Conservation (phyloP, 345 rosid species). For the Combretum micranthum region DNA sequence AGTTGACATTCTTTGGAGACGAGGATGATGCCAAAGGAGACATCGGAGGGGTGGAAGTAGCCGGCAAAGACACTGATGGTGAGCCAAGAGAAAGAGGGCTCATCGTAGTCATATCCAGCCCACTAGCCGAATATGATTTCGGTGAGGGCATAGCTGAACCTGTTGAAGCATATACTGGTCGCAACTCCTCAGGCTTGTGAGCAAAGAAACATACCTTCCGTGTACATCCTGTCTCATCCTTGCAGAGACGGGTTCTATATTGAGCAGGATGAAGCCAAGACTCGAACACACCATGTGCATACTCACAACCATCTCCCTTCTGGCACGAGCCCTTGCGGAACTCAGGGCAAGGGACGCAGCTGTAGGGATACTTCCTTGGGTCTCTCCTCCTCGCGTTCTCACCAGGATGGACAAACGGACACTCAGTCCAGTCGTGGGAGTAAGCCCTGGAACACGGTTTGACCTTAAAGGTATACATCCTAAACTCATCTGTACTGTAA, state of each 20-base stretch:
- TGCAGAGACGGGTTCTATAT: constrained; percentile 90
- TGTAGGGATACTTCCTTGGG: constrained; percentile 86
- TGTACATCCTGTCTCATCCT: constrained; percentile 81
- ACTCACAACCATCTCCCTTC: constrained; percentile 86
- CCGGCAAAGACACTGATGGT: constrained; percentile 40
- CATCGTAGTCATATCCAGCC: constrained; percentile 53
- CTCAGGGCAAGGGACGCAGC: constrained; percentile 97
- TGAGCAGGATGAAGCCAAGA: constrained; percentile 99
- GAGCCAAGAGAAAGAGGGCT: constrained; percentile 54
- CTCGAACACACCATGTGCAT: constrained; percentile 96
- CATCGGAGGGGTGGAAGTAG: constrained; percentile 64
- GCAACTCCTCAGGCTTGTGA: constrained; percentile 73
- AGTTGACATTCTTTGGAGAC: constrained; percentile 57
- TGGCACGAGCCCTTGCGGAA: constrained; percentile 92
- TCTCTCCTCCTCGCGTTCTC: constrained; percentile 99
- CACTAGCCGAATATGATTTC: constrained; percentile 40
- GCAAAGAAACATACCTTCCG: constrained; percentile 99
- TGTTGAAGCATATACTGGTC: constrained; percentile 85
- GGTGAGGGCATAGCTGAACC: constrained; percentile 99
- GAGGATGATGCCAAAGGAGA: constrained; percentile 69
- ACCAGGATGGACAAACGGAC: constrained; percentile 97
- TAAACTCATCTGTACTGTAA: constrained; percentile 81
- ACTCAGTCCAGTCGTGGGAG: constrained; percentile 98
- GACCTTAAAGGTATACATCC: constrained; percentile 89
- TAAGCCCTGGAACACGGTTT: constrained; percentile 99